Conservation (phyloP, 2,329 filamentous ascomycete genomes). For the Calonectria pteridis region DNA sequence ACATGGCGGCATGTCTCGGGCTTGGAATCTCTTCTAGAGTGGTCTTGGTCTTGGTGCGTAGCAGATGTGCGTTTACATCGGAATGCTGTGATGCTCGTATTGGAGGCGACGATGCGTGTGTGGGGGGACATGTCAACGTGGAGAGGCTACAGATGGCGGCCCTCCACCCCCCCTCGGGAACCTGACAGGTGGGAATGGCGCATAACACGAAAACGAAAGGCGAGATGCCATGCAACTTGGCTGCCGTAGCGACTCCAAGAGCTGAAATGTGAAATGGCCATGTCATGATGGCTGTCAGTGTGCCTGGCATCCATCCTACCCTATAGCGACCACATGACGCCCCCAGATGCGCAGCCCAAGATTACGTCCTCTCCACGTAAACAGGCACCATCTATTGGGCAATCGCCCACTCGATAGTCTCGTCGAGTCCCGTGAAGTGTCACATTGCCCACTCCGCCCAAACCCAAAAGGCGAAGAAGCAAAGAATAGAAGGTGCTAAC, state of each 20-base stretch:
- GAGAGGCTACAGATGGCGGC: background rate
- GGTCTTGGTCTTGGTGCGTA: background rate
- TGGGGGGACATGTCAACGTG: background rate
- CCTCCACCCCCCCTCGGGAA: background rate
- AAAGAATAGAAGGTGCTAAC: background rate
- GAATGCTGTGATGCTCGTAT: background rate
- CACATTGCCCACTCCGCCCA: background rate
- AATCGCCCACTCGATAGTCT: background rate
- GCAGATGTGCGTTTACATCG: background rate
- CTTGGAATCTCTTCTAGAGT: background rate
- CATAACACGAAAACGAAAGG: background rate
- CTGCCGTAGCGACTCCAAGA: background rate
- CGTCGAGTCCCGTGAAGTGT: background rate
- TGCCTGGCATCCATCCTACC: background rate
- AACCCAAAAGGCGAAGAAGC: background rate
- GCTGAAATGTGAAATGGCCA: background rate
- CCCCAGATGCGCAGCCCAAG: background rate
- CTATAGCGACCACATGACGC: background rate
- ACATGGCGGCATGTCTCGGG: background rate
- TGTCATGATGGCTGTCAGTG: background rate
- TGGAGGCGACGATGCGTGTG: background rate
- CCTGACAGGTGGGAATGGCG: background rate
- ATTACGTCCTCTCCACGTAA: background rate
- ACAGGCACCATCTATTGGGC: background rate
- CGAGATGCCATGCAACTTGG: background rate